Percentiles rank a stretch among this genome's conserved stretches.
Evolutionary conservation across 352 stramenopile genomes (phyloP).

Genomic region (Pythium sp.): DNA sequence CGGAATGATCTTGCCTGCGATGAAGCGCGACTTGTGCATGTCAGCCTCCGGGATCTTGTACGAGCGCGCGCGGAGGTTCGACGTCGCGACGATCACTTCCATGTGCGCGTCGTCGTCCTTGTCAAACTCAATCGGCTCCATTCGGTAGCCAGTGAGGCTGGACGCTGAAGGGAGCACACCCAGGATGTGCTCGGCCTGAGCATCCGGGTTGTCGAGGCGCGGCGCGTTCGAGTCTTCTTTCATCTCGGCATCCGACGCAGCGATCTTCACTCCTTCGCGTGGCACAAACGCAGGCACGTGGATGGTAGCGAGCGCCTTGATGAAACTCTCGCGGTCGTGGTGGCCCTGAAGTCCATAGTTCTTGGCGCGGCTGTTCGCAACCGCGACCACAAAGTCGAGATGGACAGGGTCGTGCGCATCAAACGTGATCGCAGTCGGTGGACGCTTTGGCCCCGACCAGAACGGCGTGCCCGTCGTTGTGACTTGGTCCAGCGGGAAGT

Average conservation of each 20-base stretch:
- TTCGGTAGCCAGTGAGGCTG: constrained; percentile 86
- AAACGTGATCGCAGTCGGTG: constrained; percentile 94
- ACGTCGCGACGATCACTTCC: constrained; percentile 96
- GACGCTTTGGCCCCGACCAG: constrained; percentile 97
- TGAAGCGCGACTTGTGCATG: constrained; percentile 97
- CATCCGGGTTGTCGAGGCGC: constrained; percentile 70
- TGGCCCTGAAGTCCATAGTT: constrained; percentile 92
- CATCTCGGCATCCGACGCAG: constrained; percentile 96
- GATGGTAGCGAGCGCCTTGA: constrained; percentile 77
- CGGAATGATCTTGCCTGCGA: constrained; percentile 99
- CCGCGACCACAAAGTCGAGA: constrained; percentile 95
- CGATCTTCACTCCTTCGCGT: constrained; percentile 96
- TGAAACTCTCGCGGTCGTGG: constrained; percentile 59
- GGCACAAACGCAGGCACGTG: constrained; percentile 93
- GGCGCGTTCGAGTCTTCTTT: constrained; percentile 66
- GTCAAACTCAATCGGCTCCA: constrained; percentile 97
- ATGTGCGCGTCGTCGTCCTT: constrained; percentile 99
- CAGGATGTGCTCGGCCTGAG: constrained; percentile 73
- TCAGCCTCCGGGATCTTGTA: constrained; percentile 98
- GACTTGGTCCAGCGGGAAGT: constrained; percentile 98
- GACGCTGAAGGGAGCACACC: constrained; percentile 78
- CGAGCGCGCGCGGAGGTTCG: constrained; percentile 96
- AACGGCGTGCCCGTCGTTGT: constrained; percentile 97
- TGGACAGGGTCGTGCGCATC: constrained; percentile 89
- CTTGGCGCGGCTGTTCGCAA: constrained; percentile 93